phyloP scores from a whole-genome alignment of 169 alveolate species.

The Toxoplasma gondii region DNA sequence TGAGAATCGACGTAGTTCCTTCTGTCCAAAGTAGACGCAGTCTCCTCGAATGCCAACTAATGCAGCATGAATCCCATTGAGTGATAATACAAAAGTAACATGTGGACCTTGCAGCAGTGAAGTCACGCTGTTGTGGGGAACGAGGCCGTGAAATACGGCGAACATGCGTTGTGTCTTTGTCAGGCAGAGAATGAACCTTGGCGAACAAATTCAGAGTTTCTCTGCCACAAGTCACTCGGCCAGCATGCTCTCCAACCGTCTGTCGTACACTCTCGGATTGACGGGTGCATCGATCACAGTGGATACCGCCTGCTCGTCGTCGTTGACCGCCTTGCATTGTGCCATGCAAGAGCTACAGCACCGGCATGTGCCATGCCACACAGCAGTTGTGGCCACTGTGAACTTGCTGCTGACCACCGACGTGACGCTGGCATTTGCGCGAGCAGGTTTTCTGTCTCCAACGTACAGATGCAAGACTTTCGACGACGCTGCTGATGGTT shows the following conservation, averaged over 20 bases:
- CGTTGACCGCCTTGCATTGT: conserved; percentile 79
- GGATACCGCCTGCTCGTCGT: conserved; percentile 86
- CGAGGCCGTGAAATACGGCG: background rate
- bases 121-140: background rate
- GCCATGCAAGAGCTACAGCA: conserved; percentile 69
- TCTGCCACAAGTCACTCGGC: conserved; percentile 75
- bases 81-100: background rate
- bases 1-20: conserved; percentile 5
- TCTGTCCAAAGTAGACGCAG: background rate
- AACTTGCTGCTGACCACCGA: conserved; percentile 79
- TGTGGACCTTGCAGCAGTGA: background rate
- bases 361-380: conserved; percentile 71
- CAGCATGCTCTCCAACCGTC: conserved; percentile 76
- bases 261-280: conserved; percentile 74
- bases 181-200: conserved; percentile 68
- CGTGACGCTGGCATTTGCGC: conserved; percentile 75
- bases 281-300: conserved; percentile 79
- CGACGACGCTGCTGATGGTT: conserved; percentile 80
- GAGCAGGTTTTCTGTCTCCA: conserved; percentile 80
- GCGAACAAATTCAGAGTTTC: conserved; percentile 34
- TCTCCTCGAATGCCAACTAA: conserved; percentile 27
- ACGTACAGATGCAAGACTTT: conserved; percentile 78
- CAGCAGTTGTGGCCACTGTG: conserved; percentile 77
- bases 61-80: background rate
- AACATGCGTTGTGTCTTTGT: background rate